phyloP scores from a whole-genome alignment of 2,329 filamentous ascomycete species.

The Biscogniauxia sp. region DNA sequence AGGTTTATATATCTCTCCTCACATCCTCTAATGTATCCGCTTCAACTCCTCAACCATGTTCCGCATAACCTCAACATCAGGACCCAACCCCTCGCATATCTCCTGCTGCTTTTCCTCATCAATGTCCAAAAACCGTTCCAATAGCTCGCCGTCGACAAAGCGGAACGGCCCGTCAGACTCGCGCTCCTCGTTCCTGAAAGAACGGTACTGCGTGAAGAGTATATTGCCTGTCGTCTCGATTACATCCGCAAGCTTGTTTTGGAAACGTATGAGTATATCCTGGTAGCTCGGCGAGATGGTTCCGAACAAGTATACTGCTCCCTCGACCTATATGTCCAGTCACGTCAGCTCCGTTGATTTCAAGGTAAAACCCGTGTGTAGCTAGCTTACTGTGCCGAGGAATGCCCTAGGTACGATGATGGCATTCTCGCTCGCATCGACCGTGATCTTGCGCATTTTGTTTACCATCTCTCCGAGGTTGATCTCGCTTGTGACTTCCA shows the following conservation, averaged over 20 bases:
- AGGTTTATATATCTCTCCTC: no score
- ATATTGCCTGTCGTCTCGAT: constrained; percentile 71
- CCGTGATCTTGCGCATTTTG: constrained; percentile 71
- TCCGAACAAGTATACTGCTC: constrained; percentile 86
- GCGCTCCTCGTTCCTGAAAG: constrained; percentile 70
- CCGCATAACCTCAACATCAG: constrained; percentile 61
- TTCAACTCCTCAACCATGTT: constrained; percentile 61
- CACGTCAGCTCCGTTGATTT: constrained; percentile 17
- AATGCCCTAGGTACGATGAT: constrained; percentile 81
- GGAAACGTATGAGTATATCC: constrained; percentile 79
- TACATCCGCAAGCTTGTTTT: constrained; percentile 64
- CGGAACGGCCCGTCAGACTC: constrained; percentile 74
- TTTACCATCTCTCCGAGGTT: constrained; percentile 93
- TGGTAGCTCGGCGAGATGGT: constrained; percentile 70
- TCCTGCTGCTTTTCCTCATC: constrained; percentile 55
- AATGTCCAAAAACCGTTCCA: constrained; percentile 80
- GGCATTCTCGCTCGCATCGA: constrained; percentile 62
- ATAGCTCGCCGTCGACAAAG: constrained; percentile 88
- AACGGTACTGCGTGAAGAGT: constrained; percentile 76
- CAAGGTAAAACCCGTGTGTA: neutral
- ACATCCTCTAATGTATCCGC: constrained; percentile 51
- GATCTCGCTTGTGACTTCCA: constrained; percentile 78
- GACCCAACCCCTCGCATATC: constrained; percentile 55
- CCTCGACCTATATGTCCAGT: constrained; percentile 66
- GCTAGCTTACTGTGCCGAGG: constrained; percentile 71